Evolutionary conservation across 2,329 filamentous ascomycete genomes (phyloP).

Genomic region (Ophiostoma perfectum): DNA sequence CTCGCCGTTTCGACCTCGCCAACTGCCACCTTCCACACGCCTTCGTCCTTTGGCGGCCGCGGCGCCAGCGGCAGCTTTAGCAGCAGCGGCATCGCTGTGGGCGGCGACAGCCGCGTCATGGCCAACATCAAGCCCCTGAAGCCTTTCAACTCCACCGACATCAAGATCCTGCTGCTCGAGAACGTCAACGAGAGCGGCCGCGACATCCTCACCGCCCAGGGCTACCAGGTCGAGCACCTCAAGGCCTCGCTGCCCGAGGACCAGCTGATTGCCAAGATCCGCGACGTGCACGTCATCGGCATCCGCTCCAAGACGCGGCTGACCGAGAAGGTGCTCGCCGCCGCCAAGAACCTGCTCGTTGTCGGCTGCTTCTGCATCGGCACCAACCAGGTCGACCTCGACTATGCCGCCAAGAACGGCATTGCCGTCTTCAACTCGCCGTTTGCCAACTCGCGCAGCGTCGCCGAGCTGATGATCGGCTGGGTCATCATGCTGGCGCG

Average conservation of each 20-base stretch:
- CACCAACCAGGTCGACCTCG: conserved; percentile 88
- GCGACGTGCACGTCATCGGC: conserved; percentile 91
- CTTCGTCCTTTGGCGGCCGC: conserved; percentile 27
- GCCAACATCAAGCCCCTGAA: conserved; percentile 70
- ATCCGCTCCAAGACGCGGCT: conserved; percentile 98
- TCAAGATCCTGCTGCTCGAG: conserved; percentile 92
- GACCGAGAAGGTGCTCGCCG: conserved; percentile 72
- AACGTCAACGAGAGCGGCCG: conserved; percentile 91
- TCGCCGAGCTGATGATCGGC: conserved; percentile 90
- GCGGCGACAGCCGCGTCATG: conserved; percentile 31
- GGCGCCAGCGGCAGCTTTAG: conserved; percentile 16
- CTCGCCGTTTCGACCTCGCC: conserved; percentile 71
- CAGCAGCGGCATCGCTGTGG: conserved; percentile 38
- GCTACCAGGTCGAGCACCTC: conserved; percentile 89
- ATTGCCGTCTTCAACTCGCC: conserved; percentile 99
- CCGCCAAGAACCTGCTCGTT: conserved; percentile 91
- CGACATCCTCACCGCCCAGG: conserved; percentile 75
- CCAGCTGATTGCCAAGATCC: conserved; percentile 93
- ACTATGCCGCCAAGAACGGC: conserved; percentile 74
- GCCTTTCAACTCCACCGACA: conserved; percentile 90
- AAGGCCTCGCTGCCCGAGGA: conserved; percentile 89
- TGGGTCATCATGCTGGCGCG: conserved; percentile 90
- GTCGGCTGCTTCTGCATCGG: conserved; percentile 99
- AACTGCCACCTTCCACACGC: conserved; percentile 58
- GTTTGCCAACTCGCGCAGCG: conserved; percentile 94